Conservation (phyloP, 1,284 basidiomycete species). For the Peniophora sp. region DNA sequence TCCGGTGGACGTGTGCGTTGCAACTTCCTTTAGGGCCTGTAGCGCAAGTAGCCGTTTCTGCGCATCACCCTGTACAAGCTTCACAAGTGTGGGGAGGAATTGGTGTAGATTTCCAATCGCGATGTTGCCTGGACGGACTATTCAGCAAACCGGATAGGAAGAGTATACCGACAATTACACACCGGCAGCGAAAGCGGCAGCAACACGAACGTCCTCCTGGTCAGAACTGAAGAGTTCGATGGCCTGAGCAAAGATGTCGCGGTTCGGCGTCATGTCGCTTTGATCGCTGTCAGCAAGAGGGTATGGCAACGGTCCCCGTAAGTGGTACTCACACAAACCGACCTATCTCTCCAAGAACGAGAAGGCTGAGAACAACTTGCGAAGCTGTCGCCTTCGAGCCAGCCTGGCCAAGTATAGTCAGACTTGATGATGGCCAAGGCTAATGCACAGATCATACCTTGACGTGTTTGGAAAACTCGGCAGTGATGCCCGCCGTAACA, state of each 20-base stretch:
- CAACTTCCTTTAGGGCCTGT: constrained; percentile 93
- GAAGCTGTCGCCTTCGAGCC: constrained; percentile 59
- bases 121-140: constrained; percentile 68
- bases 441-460: constrained; percentile 49
- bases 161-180: constrained; percentile 12
- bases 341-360: constrained; percentile 87
- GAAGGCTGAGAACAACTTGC: constrained; percentile 72
- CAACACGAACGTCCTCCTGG: constrained; percentile 78
- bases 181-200: constrained; percentile 90
- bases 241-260: constrained; percentile 66
- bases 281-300: neutral
- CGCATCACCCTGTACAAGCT: constrained; percentile 71
- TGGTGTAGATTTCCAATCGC: constrained; percentile 84
- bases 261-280: constrained; percentile 78
- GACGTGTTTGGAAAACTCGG: constrained; percentile 72
- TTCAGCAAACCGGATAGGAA: constrained; percentile 1
- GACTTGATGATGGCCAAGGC: too few species aligned
- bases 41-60: constrained; percentile 78
- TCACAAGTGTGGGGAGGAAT: constrained; percentile 82
- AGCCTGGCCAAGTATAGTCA: constrained; percentile 27
- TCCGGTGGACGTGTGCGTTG: constrained; percentile 79
- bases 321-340: constrained; percentile 63
- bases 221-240: constrained; percentile 70
- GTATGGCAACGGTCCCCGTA: neutral
- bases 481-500: constrained; percentile 73